Evolutionary conservation across 106 monocot species (phyloP).

Genomic region (Acorus calamus): DNA sequence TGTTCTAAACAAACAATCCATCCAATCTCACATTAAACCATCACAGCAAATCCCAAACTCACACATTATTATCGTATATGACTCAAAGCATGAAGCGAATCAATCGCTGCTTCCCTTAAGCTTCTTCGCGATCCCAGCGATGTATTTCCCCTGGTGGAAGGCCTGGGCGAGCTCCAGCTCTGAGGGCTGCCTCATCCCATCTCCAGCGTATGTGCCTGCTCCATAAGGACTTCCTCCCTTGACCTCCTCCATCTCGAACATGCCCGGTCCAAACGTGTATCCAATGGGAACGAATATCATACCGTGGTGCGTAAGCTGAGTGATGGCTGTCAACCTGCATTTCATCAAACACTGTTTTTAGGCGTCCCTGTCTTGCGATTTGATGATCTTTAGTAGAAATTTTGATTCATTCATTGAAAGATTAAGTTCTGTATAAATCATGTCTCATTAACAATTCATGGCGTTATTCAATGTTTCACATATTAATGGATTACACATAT

Average conservation of each 20-base stretch:
- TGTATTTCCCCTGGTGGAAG: conserved; percentile 67
- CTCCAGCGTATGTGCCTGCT: conserved; percentile 61
- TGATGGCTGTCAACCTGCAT: conserved; percentile 56
- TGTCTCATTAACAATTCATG: too few species aligned
- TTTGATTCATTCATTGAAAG: too few species aligned
- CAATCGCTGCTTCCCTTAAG: conserved; percentile 38
- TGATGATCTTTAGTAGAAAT: too few species aligned
- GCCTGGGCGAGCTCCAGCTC: conserved; percentile 57
- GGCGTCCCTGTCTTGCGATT: too few species aligned
- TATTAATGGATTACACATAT: too few species aligned
- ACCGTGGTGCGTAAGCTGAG: conserved; percentile 59
- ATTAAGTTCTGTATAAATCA: too few species aligned
- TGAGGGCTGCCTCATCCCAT: conserved; percentile 45
- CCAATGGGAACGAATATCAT: conserved; percentile 71
- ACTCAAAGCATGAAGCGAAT: neutral
- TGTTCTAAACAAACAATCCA: too few species aligned
- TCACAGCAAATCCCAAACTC: too few species aligned
- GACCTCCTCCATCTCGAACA: conserved; percentile 59
- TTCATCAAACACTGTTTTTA: neutral
- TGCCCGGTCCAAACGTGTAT: conserved; percentile 66
- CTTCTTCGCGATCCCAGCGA: conserved; percentile 54
- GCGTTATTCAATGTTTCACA: too few species aligned
- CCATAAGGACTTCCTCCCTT: conserved; percentile 71
- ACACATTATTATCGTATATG: too few species aligned
- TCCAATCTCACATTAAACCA: too few species aligned